Evolutionary conservation across 495 filamentous ascomycete species (phyloP).

Genomic region (Tuber microsphaerosporum): DNA sequence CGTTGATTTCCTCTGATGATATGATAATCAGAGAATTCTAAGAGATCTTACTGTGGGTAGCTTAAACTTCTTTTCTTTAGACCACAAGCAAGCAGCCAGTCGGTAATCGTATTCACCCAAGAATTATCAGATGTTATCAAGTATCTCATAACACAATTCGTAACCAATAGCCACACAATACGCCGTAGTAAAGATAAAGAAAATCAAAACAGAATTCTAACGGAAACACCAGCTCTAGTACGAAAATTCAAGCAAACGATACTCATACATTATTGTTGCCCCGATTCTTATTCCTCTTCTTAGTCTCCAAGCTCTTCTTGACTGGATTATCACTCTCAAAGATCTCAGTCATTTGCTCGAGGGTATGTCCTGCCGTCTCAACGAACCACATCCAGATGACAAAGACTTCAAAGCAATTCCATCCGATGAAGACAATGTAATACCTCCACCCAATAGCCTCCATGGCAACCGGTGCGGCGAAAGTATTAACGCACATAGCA

Average conservation of each 20-base stretch:
- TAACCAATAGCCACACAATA: neutral
- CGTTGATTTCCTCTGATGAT: too few species aligned
- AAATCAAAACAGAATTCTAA: neutral
- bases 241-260: neutral
- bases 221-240: neutral
- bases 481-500: conserved; percentile 47
- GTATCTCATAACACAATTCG: neutral
- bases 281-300: conserved; percentile 25
- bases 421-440: conserved; percentile 52
- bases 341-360: conserved; percentile 62
- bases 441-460: conserved; percentile 52
- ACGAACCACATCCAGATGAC: conserved; percentile 61
- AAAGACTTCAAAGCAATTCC: conserved; percentile 48
- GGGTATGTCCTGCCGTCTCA: conserved; percentile 60
- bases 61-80: neutral
- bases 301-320: conserved; percentile 51
- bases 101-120: neutral
- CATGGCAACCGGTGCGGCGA: conserved; percentile 50
- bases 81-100: neutral
- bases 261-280: neutral
- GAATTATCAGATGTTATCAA: neutral
- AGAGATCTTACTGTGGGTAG: neutral
- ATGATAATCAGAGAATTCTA: too few species aligned
- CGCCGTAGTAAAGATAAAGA: neutral
- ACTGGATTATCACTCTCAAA: conserved; percentile 55